Conservation (phyloP, 1,139 yeast genomes). For the Yamadazyma sp. region DNA sequence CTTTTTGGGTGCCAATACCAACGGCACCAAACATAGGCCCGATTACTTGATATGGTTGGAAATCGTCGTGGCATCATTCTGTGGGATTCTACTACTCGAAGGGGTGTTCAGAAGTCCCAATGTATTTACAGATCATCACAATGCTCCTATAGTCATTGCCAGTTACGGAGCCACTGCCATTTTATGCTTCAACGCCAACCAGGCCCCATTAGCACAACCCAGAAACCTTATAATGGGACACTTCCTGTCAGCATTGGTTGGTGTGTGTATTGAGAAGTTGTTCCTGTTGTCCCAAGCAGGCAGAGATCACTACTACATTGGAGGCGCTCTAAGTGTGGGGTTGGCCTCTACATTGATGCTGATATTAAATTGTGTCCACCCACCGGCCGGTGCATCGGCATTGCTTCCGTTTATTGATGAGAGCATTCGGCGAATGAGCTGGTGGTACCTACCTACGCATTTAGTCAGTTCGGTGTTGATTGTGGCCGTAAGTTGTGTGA, state of each 20-base stretch:
- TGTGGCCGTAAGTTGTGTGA: conserved; percentile 51
- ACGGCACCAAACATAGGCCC: conserved; percentile 27
- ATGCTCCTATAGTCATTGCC: conserved; percentile 59
- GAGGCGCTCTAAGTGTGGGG: conserved; percentile 63
- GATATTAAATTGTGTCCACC: conserved; percentile 61
- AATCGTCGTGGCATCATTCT: conserved; percentile 46
- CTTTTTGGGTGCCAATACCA: conserved; percentile 32
- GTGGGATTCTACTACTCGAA: conserved; percentile 52
- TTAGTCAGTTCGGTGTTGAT: conserved; percentile 52
- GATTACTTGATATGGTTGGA: conserved; percentile 52
- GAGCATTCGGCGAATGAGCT: conserved; percentile 50
- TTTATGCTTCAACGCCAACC: conserved; percentile 55
- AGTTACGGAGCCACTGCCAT: conserved; percentile 69
- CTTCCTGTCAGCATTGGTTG: conserved; percentile 52
- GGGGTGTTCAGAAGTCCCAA: conserved; percentile 50
- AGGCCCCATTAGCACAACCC: conserved; percentile 68
- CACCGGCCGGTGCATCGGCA: conserved; percentile 78
- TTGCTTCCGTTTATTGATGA: conserved; percentile 56
- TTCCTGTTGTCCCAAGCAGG: conserved; percentile 45
- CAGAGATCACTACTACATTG: conserved; percentile 52
- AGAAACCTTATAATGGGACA: conserved; percentile 61
- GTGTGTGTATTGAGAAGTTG: conserved; percentile 56
- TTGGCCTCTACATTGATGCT: conserved; percentile 58
- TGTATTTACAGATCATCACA: conserved; percentile 40
- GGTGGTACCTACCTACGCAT: conserved; percentile 69